A percentile compares a stretch with the other conserved stretches of the same genome.
Evolutionary conservation across 345 rosid species (phyloP).

Genomic region (Nasturtium officinale): DNA sequence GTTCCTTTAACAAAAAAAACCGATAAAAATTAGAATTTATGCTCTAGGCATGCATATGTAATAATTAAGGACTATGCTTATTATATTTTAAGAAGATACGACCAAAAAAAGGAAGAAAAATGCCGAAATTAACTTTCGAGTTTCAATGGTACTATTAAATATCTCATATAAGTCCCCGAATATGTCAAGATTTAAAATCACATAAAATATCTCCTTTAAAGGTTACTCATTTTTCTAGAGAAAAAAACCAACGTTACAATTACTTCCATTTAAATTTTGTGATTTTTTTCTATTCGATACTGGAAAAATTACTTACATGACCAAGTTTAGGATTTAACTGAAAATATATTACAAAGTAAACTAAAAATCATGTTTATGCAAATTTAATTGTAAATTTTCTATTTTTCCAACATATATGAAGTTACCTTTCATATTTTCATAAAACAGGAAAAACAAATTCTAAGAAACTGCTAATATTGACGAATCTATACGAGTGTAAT

Average conservation of each 20-base stretch:
- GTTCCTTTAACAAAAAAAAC: too few relatives aligned
- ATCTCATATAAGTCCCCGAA: background rate
- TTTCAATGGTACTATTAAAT: background rate
- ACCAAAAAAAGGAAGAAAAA: background rate
- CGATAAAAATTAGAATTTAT: background rate
- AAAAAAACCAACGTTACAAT: background rate
- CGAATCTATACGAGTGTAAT: slow-evolving; percentile 6
- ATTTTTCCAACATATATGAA: background rate
- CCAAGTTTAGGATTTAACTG: background rate
- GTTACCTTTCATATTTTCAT: background rate
- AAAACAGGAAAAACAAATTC: background rate
- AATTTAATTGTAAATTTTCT: background rate
- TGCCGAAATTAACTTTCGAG: background rate
- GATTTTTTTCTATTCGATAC: background rate
- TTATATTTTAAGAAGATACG: background rate
- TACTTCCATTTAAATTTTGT: background rate
- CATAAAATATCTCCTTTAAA: background rate
- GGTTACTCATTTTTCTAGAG: background rate
- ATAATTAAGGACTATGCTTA: background rate
- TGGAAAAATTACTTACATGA: background rate
- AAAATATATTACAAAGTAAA: background rate
- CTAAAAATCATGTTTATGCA: background rate
- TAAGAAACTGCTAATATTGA: slow-evolving; percentile 13
- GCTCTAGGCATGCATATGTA: background rate
- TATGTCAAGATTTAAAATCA: background rate